Evolutionary conservation across 139 green algal genomes (phyloP), one percentile per base, ranked within the genome.

Genomic region (Picochlorum sp.): DNA sequence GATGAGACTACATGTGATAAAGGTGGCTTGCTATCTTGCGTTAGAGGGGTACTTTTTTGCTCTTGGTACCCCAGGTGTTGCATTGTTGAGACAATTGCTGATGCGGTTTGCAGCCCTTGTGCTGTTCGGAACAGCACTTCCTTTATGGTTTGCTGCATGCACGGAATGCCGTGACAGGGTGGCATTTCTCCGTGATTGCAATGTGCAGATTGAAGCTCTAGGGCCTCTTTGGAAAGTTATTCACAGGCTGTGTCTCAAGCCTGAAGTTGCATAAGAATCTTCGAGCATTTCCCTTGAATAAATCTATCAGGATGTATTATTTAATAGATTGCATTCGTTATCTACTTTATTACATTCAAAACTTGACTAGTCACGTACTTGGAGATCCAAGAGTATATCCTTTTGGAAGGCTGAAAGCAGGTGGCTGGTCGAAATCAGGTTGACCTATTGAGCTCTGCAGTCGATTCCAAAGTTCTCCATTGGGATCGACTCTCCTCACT

Each of bases 391-490:
- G n/a, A n/a, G n/a, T 62, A 20, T 50, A 53, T 1, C 57, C 57
- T 20, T 70, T 70, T 32, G 64, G 63, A 54, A 12, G 7, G 30
- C 44, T 12, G 22, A 53, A 9, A 16, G 52, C 20, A 20, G 52
- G 52, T 16, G 22, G n/a, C 24, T 59, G n/a, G 18, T 59, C 59
- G 16, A 94, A 92, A 58, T 78, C 85, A 24, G 83, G 86, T 76
- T 90, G 80, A 2, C 83, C 83, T 32, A 93, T 93, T 59, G 69
- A 70, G 10, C 80, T 73, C 5, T 84, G 65, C 50, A 95, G 73
- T 26, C 88, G 58, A 63, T 94, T 93, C 88, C 88, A 94, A 16
- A 73, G 65, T 74, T 93, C 90, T 30, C 87, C 87, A 1, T 76
- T 57, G 5, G 86, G 84, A 62, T 94, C 88, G 14, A 74, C 59